These are phyloP conservation scores for Coriaria nepalensis DNA, from an alignment of 306 rosid species.

Conservation along the genomic window DNA sequence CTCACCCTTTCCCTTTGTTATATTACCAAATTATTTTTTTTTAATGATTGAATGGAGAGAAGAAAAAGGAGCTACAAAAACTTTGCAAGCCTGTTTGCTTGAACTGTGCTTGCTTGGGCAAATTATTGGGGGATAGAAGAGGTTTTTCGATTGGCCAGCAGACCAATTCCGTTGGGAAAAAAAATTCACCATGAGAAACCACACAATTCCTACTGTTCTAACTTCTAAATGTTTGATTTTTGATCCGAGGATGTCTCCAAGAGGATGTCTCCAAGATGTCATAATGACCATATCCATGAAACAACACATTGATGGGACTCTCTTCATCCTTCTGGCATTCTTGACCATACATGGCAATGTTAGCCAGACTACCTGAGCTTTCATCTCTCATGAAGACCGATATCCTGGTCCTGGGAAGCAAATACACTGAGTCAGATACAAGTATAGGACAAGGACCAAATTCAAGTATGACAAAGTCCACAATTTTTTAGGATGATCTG, in stretches of 20 bases:
- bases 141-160: conserved; percentile 2
- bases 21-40: too few species aligned
- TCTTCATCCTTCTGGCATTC: conserved; percentile 45
- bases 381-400: conserved; percentile 70
- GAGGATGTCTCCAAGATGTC: conserved; percentile 55
- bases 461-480: not conserved
- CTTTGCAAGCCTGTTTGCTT: conserved; percentile 15
- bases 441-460: not conserved
- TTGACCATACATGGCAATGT: conserved; percentile 82
- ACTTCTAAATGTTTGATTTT: conserved; percentile 25
- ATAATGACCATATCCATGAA: conserved; percentile 92
- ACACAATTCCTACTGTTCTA: conserved; percentile 14
- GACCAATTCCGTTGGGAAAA: conserved; percentile 7
- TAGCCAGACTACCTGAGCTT: conserved; percentile 37
- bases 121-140: conserved; percentile 9
- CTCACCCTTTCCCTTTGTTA: too few species aligned
- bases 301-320: conserved; percentile 60
- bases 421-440: not conserved
- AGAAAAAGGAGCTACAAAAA: conserved; percentile 3
- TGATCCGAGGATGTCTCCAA: conserved; percentile 38
- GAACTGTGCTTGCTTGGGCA: conserved; percentile 18
- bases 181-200: conserved; percentile 12
- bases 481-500: too few species aligned
- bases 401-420: conserved; percentile 46
- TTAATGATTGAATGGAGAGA: too few species aligned